A percentile compares a stretch with the other conserved stretches of the same genome.
Conservation (phyloP, 1,284 basidiomycete genomes). For the Boletus calvinii region DNA sequence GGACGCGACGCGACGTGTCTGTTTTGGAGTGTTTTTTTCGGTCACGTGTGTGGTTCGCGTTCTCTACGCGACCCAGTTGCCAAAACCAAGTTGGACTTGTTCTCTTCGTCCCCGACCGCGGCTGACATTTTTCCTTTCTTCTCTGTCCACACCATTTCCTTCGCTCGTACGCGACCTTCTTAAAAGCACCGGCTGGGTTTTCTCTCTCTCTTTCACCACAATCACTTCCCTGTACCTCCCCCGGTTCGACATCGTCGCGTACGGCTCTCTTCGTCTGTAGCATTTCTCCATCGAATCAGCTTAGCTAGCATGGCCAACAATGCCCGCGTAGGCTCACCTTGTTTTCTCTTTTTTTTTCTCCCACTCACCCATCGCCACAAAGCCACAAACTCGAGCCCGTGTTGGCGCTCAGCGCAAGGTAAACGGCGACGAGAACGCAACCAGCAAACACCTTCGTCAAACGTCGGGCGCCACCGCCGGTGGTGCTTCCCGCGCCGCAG, state of each 20-base stretch:
- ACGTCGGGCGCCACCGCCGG: constrained; percentile 45
- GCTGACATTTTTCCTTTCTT: constrained; percentile 26
- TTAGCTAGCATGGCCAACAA: constrained; percentile 53
- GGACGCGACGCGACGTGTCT: constrained; percentile 35
- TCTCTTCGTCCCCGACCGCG: constrained; percentile 26
- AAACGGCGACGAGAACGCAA: constrained; percentile 69
- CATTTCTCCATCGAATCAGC: constrained; percentile 34
- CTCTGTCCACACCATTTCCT: constrained; percentile 1
- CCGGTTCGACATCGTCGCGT: constrained; percentile 18
- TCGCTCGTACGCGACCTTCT: constrained; percentile 13
- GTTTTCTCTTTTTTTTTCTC: constrained; percentile 5
- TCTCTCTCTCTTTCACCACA: constrained; percentile 24
- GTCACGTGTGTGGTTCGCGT: constrained; percentile 38
- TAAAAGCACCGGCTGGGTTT: constrained; percentile 23
- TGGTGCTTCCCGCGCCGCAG: constrained; percentile 49
- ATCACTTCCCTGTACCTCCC: constrained; percentile 25
- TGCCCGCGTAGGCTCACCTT: constrained; percentile 47
- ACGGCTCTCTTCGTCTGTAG: constrained; percentile 30
- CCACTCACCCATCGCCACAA: constrained; percentile 14
- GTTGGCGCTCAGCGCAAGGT: constrained; percentile 56
- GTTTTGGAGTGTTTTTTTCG: constrained; percentile 32
- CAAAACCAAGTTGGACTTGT: constrained; percentile 2
- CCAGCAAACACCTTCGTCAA: constrained; percentile 61
- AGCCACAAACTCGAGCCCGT: constrained; percentile 40
- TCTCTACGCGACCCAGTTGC: constrained; percentile 29